Base-by-base conservation (phyloP, 2,329 filamentous ascomycete genomes). In the Chaetomiaceae sp. region DNA sequence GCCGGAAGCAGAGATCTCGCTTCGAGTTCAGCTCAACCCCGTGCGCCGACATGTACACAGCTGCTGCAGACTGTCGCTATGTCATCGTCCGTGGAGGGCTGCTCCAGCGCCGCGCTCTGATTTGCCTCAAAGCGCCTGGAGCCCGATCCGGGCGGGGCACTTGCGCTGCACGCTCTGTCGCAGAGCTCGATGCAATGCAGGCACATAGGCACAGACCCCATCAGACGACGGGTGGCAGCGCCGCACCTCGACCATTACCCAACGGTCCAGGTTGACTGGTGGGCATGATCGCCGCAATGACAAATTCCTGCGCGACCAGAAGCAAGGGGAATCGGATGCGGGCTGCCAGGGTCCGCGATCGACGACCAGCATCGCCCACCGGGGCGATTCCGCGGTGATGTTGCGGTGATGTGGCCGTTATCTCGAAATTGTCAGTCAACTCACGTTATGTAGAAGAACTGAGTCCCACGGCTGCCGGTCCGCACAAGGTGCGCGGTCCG, bases 131-230 rank as follows among this genome's bases (percentile, higher is more conserved):
- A 43, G 30, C 37, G 30, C 13, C 48, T 37, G 44, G 44, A 53
- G 50, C 44, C 9, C 34, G 25, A 44, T 55, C 48, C 53, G 42
- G 47, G 49, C 44, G 53, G 51, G 48, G 51, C 29, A 10, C 21
- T 47, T 29, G 9, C n/a, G n/a, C n/a, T n/a, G n/a, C n/a, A n/a
- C n/a, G n/a, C n/a, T n/a, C n/a, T 5, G 36, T 13, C 10, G 13
- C 21, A 33, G 30, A 11, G 30, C 33, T 29, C 29, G 36, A 49
- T 10, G 44, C 32, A 51, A 55, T 45, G 33, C 48, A 52, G 49
- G 48, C 53, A 55, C 48, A 48, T 44, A 52, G 49, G 48, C 53
- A 55, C 48, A 48, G 53, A 52, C 48, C 49, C 27, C 49, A 51
- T 41, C 42, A 51, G 42, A 47, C 33, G 8, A 36, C 13, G 7